A percentile compares a stretch with the other conserved stretches of the same genome.
Conservation (phyloP, 345 rosid genomes). For the Mallotus nudiflorus region DNA sequence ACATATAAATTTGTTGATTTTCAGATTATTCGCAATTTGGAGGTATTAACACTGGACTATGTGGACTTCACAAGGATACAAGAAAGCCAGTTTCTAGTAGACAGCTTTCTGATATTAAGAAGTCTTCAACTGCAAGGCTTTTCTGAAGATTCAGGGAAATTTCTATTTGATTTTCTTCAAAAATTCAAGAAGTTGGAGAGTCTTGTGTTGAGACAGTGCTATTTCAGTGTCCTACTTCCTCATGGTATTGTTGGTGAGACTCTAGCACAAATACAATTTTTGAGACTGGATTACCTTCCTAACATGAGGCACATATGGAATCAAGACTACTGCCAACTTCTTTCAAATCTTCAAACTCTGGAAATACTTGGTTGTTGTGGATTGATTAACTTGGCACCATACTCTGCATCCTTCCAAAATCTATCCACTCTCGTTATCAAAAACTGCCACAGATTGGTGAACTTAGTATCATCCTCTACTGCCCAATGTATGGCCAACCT, state of each 20-base stretch:
- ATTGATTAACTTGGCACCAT: conserved; percentile 16
- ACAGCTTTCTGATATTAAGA: conserved; percentile 1
- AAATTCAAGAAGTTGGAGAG: conserved; percentile 15
- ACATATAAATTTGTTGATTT: no score
- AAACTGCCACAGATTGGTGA: conserved; percentile 1
- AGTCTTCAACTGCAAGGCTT: neutral
- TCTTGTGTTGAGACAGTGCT: neutral
- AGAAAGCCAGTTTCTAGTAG: neutral
- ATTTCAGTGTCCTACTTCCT: conserved; percentile 10
- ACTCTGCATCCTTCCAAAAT: conserved; percentile 13
- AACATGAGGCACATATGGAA: conserved; percentile 4
- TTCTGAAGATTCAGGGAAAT: neutral
- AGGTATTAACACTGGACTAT: conserved; percentile 3
- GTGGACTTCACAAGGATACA: neutral
- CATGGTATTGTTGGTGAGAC: neutral
- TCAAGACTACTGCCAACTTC: neutral
- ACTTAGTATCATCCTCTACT: conserved; percentile 3
- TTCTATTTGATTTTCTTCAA: neutral
- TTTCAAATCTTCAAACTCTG: conserved; percentile 12
- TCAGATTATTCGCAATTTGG: conserved; percentile 26
- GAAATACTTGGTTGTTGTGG: conserved; percentile 2
- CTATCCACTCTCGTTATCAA: conserved; percentile 7
- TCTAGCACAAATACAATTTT: neutral
- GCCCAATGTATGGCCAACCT: conserved; percentile 22
- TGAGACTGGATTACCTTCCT: neutral